These are phyloP conservation scores for Mrakia gelida DNA, from an alignment of 768 basidiomycete genomes.

Conservation along the genomic window DNA sequence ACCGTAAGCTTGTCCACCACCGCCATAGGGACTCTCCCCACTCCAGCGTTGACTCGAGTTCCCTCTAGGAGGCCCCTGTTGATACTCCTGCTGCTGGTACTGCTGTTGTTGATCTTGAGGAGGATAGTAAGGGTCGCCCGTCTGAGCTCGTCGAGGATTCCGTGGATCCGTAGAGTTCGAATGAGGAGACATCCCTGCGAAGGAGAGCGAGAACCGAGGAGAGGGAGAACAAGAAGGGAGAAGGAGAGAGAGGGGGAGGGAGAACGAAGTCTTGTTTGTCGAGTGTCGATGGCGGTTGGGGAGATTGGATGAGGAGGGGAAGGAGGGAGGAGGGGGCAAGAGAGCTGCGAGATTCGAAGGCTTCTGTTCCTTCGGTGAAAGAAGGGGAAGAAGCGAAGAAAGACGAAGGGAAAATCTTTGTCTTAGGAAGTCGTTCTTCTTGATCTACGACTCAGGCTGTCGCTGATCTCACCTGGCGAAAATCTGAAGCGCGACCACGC, in stretches of 20 bases:
- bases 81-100: neutral
- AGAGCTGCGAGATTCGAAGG: neutral
- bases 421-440: no score
- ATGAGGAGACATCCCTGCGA: neutral
- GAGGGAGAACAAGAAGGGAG: neutral
- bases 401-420: neutral
- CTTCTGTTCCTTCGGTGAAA: neutral
- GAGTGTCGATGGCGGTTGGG: neutral
- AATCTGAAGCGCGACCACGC: neutral
- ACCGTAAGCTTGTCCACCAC: neutral
- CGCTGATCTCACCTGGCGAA: neutral
- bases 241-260: neutral
- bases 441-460: no score
- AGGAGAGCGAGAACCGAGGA: neutral
- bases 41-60: neutral
- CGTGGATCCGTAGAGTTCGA: constrained; percentile 13
- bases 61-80: neutral
- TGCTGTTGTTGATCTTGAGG: neutral
- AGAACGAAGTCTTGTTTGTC: neutral
- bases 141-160: constrained; percentile 8
- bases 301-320: neutral
- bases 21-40: neutral
- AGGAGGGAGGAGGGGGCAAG: neutral
- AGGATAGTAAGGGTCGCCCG: neutral
- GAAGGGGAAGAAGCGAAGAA: neutral